A percentile compares a stretch with the other conserved stretches of the same genome.
Conservation (phyloP, 2,329 filamentous ascomycete genomes). For the Trichocomaceae sp. region DNA sequence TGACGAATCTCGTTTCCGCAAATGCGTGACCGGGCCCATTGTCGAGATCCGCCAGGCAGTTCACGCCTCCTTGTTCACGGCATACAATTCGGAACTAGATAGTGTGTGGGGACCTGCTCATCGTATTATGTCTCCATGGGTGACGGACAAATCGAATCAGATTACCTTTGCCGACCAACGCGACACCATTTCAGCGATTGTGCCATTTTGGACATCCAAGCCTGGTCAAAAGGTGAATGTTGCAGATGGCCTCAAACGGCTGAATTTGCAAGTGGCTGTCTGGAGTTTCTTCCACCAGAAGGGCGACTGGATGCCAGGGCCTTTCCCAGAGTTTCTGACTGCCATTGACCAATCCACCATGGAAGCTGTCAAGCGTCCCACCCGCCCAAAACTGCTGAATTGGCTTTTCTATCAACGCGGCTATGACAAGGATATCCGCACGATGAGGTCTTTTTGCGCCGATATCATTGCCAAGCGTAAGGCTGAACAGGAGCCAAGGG, state of each 20-base stretch:
- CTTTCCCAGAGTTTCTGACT: slow-evolving; percentile 44
- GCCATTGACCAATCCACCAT: slow-evolving; percentile 52
- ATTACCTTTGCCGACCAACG: slow-evolving; percentile 44
- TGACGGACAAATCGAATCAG: slow-evolving; percentile 37
- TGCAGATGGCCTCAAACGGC: slow-evolving; percentile 46
- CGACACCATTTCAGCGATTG: slow-evolving; percentile 45
- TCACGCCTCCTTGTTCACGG: slow-evolving; percentile 63
- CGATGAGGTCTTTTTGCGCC: slow-evolving; percentile 50
- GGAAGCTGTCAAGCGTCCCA: slow-evolving; percentile 52
- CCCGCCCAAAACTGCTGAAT: slow-evolving; percentile 47
- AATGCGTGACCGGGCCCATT: slow-evolving; percentile 47
- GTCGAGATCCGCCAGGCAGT: slow-evolving; percentile 54
- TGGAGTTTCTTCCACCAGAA: slow-evolving; percentile 48
- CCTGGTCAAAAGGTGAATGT: slow-evolving; percentile 38
- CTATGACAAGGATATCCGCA: slow-evolving; percentile 48
- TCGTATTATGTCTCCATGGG: slow-evolving; percentile 41
- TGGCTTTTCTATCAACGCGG: slow-evolving; percentile 48
- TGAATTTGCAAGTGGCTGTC: slow-evolving; percentile 49
- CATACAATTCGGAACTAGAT: slow-evolving; percentile 30
- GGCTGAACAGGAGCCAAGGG: slow-evolving; percentile 48
- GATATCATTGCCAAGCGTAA: slow-evolving; percentile 54
- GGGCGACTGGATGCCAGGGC: slow-evolving; percentile 42
- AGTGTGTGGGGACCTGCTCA: slow-evolving; percentile 60
- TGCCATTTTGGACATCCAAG: slow-evolving; percentile 45
- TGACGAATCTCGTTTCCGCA: slow-evolving; percentile 57